Conservation (phyloP, 1,284 basidiomycete species). For the Fomitopsis palustris region DNA sequence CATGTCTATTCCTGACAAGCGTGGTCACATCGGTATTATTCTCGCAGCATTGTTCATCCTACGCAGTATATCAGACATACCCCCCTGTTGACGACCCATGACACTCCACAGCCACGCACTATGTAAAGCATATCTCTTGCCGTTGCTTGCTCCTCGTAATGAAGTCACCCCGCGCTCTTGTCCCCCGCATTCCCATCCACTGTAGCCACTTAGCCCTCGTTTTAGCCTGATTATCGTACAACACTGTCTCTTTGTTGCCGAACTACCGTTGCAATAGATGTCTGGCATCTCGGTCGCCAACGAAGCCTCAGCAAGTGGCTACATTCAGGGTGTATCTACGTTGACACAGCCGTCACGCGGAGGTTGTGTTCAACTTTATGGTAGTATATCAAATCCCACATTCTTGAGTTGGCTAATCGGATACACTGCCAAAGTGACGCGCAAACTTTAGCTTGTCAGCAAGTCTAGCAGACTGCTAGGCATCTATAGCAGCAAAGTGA, state of each 20-base stretch:
- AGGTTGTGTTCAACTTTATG: no score
- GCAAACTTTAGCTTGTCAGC: no score
- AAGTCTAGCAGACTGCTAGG: no score
- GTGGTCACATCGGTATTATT: not conserved
- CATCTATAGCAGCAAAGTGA: no score
- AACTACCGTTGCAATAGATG: not conserved
- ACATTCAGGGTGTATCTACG: no score
- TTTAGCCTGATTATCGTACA: constrained; percentile 4
- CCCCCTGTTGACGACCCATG: not conserved
- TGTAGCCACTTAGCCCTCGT: constrained; percentile 8
- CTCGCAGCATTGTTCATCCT: not conserved
- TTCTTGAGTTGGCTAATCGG: no score
- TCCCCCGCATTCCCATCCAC: constrained; percentile 1
- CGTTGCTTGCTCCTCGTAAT: not conserved
- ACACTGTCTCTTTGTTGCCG: not conserved
- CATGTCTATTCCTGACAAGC: not conserved
- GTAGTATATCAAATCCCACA: no score
- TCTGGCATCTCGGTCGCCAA: not conserved
- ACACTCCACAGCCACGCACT: not conserved
- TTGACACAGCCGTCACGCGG: no score
- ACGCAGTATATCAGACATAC: not conserved
- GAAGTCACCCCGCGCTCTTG: not conserved
- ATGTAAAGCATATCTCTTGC: not conserved
- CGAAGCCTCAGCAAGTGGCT: no score
- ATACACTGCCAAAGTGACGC: no score